Conservation (phyloP, 140 eudicot species). For the Stevia rebaudiana region DNA sequence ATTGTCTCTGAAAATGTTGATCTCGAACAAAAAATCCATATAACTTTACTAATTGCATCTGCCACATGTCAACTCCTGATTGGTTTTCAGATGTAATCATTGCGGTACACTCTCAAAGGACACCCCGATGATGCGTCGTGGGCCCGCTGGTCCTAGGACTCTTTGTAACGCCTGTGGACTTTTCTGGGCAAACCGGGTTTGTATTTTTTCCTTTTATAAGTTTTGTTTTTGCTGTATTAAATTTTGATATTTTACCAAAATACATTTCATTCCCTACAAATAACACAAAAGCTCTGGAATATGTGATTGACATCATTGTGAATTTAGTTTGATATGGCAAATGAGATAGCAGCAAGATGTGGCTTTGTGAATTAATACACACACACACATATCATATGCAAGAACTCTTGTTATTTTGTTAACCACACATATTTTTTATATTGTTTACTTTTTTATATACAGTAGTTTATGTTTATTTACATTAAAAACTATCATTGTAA, state of each 20-base stretch:
- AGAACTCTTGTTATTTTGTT: too few relatives aligned
- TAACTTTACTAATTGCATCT: slow-evolving; percentile 2
- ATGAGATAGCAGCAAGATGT: not conserved
- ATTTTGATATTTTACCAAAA: not conserved
- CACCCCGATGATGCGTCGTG: slow-evolving; percentile 80
- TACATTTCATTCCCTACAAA: not conserved
- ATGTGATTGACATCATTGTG: not conserved
- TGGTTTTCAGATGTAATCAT: slow-evolving; percentile 39
- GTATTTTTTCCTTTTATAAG: not conserved
- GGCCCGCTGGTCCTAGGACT: slow-evolving; percentile 68
- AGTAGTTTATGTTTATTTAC: too few relatives aligned
- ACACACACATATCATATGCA: too few relatives aligned
- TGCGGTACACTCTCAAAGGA: slow-evolving; percentile 51
- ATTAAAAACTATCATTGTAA: too few relatives aligned
- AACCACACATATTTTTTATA: too few relatives aligned
- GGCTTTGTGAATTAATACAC: too few relatives aligned
- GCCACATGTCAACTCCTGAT: slow-evolving; percentile 10
- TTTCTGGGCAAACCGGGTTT: slow-evolving; percentile 68
- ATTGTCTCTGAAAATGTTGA: not conserved
- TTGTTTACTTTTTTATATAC: too few relatives aligned
- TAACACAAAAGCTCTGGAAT: not conserved
- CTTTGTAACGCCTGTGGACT: slow-evolving; percentile 87
- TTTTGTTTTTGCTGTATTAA: not conserved
- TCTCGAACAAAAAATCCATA: not conserved
- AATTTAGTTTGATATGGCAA: not conserved